A percentile compares a stretch with the other conserved stretches of the same genome.
Conservation (phyloP, 331 rosid species). For the Stylosanthes scabra region DNA sequence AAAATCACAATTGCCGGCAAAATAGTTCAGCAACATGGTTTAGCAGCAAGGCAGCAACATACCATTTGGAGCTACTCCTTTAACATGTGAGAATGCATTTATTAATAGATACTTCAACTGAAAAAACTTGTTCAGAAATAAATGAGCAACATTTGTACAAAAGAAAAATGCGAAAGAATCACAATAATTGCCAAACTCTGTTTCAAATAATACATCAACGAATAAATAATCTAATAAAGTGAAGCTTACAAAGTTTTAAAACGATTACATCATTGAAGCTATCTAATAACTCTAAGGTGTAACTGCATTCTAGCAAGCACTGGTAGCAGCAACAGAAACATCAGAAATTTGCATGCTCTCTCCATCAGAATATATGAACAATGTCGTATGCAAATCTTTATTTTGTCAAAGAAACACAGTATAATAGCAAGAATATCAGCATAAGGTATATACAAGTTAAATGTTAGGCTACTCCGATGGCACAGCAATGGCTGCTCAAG, state of each 20-base stretch:
- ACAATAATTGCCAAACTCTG: not conserved
- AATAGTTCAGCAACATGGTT: too few relatives aligned
- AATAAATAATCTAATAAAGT: slow-evolving; percentile 1
- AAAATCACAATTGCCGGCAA: too few relatives aligned
- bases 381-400: slow-evolving; percentile 87
- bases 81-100: too few relatives aligned
- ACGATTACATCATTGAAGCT: slow-evolving; percentile 28
- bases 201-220: slow-evolving; percentile 27
- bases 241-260: slow-evolving; percentile 18
- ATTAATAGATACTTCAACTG: too few relatives aligned
- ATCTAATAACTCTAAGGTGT: slow-evolving; percentile 22
- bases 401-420: slow-evolving; percentile 55
- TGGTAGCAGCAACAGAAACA: slow-evolving; percentile 29
- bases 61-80: too few relatives aligned
- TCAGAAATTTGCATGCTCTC: slow-evolving; percentile 22
- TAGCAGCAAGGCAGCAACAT: too few relatives aligned
- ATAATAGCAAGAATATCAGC: slow-evolving; percentile 2
- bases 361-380: slow-evolving; percentile 83
- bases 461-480: slow-evolving; percentile 7
- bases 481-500: slow-evolving; percentile 20
- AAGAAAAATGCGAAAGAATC: too few relatives aligned
- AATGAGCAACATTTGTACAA: too few relatives aligned
- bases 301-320: slow-evolving; percentile 33
- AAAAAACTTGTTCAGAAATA: too few relatives aligned
- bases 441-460: slow-evolving; percentile 19